phyloP scores from a whole-genome alignment of 768 basidiomycete genomes.

The Dictyophora rubrovolvata region DNA sequence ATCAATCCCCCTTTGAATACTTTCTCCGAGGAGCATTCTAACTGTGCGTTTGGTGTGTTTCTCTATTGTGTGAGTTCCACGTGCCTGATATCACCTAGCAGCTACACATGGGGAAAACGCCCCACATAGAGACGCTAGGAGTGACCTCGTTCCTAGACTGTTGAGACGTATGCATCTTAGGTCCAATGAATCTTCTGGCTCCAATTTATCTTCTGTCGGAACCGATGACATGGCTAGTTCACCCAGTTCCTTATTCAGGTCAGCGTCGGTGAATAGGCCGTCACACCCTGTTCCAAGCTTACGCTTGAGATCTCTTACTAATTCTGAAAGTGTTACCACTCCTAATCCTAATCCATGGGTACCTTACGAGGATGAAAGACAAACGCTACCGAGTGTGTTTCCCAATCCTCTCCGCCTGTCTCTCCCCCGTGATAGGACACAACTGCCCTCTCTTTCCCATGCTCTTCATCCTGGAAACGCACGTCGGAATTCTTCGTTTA shows the following conservation, averaged over 20 bases:
- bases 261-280: neutral
- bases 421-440: neutral
- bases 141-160: neutral
- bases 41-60: neutral
- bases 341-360: neutral
- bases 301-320: neutral
- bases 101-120: neutral
- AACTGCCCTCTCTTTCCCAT: neutral
- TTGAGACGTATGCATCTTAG: neutral
- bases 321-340: neutral
- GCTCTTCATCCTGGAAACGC: neutral
- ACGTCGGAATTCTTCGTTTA: neutral
- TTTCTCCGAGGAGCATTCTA: neutral
- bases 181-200: neutral
- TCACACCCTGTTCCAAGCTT: neutral
- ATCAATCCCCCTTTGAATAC: neutral
- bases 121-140: neutral
- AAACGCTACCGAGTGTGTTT: neutral
- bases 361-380: neutral
- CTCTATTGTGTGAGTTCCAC: neutral
- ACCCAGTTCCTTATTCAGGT: neutral
- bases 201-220: neutral
- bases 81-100: neutral
- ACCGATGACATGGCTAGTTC: neutral
- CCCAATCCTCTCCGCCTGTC: neutral